Percentiles rank a stretch among this genome's conserved stretches.
phyloP scores from a whole-genome alignment of 164 flowering plant genomes.

The Dillenia suffruticosa region DNA sequence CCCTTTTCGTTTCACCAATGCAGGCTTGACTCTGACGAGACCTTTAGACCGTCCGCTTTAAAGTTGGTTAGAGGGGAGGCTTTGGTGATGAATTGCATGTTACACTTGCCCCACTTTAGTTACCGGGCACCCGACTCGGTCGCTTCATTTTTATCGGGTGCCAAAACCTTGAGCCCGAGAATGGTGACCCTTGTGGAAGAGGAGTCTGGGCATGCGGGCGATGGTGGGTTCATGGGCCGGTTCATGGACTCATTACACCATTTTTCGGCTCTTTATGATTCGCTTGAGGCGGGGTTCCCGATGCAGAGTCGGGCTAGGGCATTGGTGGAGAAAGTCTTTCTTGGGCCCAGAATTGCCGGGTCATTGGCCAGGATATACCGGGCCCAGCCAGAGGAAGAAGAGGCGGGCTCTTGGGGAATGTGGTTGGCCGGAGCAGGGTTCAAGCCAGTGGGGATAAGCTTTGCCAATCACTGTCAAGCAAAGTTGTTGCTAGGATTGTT shows the following conservation, averaged over 20 bases:
- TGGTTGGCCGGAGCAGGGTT: conserved; percentile 51
- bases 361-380: conserved; percentile 46
- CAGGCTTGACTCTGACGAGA: conserved; percentile 55
- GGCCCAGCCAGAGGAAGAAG: conserved; percentile 21
- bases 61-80: conserved; percentile 70
- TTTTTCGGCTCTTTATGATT: conserved; percentile 71
- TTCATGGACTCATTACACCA: conserved; percentile 74
- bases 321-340: conserved; percentile 62
- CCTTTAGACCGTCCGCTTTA: conserved; percentile 44
- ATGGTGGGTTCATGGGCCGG: conserved; percentile 44
- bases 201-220: conserved; percentile 30
- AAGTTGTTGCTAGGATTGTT: conserved; percentile 63
- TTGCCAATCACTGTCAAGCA: conserved; percentile 75
- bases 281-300: conserved; percentile 75
- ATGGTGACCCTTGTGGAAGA: conserved; percentile 69
- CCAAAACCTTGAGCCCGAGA: conserved; percentile 44
- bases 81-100: conserved; percentile 61
- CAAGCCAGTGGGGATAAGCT: conserved; percentile 38
- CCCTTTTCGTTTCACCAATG: conserved; percentile 79
- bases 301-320: conserved; percentile 55
- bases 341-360: conserved; percentile 63
- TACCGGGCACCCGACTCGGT: conserved; percentile 51
- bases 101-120: conserved; percentile 59
- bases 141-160: conserved; percentile 52
- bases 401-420: conserved; percentile 33